Base-by-base conservation (phyloP, 768 basidiomycete species). In the Boletellus emodensis region DNA sequence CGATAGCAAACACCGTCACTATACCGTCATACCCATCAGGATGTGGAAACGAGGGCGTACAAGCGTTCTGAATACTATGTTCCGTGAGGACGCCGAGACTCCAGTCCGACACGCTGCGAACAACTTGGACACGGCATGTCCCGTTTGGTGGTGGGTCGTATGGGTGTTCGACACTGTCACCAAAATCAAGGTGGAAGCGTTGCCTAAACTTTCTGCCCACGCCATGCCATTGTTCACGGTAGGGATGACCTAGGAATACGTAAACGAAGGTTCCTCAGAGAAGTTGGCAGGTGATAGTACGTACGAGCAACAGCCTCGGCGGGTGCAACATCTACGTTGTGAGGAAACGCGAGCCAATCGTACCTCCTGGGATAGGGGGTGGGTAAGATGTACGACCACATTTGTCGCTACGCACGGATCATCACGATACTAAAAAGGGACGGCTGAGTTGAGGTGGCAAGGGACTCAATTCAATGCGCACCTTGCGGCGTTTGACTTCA, bases 81-180 rank as follows among this genome's bases (percentile, higher is more conserved):
- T 97, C 95, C 4, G 81, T 86, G 56, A 94, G 74, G 33, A 94
- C 88, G 3, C 94, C 95, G 59, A 93, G 90, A 60, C 85, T 89
- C 95, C 95, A 99, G 69, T 97, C 95, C 2, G 78, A 83, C 18
- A 94, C 88, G 53, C 87, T 90, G 47, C 95, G 80, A 38, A 91
- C 78, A 14, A 80, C 91, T 72, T 97, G 92, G 15, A 92, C 85
- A 32, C 73, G 73, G 61, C 85, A 86, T 8, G 74, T 75, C 2
- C 79, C 79, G 28, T 77, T 72, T 0, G 75, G 77, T 7, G 71
- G 58, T 14, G 65, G 69, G 2, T 68, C 55, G 52, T 82, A 80
- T 14, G 66, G 62, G n/a, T 59, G 46, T 12, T 71, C 64, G 12
- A 78, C 73, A 10, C 69, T 68, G 2, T 74, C 72, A 1, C 70